Evolutionary conservation across 2,329 filamentous ascomycete genomes (phyloP).

Genomic region (Aspergillus latus): DNA sequence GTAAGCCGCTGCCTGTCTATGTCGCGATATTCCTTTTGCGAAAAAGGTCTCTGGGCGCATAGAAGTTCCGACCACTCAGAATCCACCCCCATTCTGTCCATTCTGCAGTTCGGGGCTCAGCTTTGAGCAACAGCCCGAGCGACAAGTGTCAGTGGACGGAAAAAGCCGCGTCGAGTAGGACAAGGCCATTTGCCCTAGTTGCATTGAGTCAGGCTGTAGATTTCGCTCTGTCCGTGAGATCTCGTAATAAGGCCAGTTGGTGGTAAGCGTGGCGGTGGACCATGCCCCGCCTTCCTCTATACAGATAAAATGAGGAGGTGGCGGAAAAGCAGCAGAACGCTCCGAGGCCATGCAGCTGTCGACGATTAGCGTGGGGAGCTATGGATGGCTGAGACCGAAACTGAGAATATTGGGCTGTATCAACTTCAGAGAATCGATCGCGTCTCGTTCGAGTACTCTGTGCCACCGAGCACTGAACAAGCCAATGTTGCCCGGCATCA

Average conservation of each 20-base stretch:
- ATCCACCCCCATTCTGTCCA: not conserved
- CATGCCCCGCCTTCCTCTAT: constrained; percentile 14
- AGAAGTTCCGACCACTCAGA: not conserved
- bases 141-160: not conserved
- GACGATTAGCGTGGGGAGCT: constrained; percentile 5
- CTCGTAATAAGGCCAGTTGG: not conserved
- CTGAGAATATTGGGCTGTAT: not conserved
- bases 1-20: constrained; percentile 15
- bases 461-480: not conserved
- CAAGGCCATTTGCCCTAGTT: constrained; percentile 8
- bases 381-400: not conserved
- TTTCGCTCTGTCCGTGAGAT: not conserved
- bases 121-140: not conserved
- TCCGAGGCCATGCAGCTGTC: constrained; percentile 3
- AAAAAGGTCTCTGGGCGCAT: not conserved
- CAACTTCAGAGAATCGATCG: not conserved
- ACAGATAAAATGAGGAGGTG: constrained; percentile 9
- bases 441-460: not conserved
- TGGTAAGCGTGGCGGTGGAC: constrained; percentile 8
- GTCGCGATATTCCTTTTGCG: constrained; percentile 4
- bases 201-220: constrained; percentile 2
- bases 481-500: not conserved
- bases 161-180: constrained; percentile 10
- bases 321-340: constrained; percentile 5
- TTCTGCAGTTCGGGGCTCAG: constrained; percentile 4